Evolutionary conservation across 2,329 filamentous ascomycete genomes (phyloP).

Genomic region (Diplodia intermedia): DNA sequence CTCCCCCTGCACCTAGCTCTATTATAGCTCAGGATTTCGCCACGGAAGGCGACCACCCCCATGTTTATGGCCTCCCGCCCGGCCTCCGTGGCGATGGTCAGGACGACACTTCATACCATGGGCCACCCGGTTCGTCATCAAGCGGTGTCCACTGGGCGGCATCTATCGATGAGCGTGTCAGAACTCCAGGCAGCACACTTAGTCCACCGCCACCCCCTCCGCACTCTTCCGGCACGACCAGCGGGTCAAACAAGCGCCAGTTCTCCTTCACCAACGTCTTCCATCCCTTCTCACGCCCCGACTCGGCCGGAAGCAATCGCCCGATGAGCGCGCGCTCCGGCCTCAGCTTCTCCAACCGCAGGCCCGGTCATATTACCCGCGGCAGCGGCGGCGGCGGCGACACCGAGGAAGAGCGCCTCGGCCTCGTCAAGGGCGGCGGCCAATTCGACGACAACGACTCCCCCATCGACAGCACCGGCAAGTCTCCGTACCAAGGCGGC

Average conservation of each 20-base stretch:
- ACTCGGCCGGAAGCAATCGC: conserved; percentile 36
- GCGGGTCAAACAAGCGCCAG: conserved; percentile 66
- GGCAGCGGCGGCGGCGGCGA: conserved; percentile 47
- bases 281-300: conserved; percentile 48
- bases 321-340: conserved; percentile 38
- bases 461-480: neutral
- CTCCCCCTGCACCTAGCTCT: conserved; percentile 16
- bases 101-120: conserved; percentile 58
- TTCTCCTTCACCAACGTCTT: conserved; percentile 95
- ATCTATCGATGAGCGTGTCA: conserved; percentile 49
- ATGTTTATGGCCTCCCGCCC: conserved; percentile 59
- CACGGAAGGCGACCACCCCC: conserved; percentile 38
- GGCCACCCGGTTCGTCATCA: conserved; percentile 39
- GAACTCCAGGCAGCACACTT: conserved; percentile 52
- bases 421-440: conserved; percentile 77
- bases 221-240: conserved; percentile 51
- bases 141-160: conserved; percentile 45
- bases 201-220: conserved; percentile 66
- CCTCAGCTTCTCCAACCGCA: conserved; percentile 39
- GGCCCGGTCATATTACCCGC: conserved; percentile 34
- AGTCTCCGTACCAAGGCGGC: neutral
- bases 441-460: neutral
- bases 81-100: conserved; percentile 42
- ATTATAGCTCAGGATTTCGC: conserved; percentile 23
- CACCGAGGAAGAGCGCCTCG: conserved; percentile 83